phyloP scores from a whole-genome alignment of 2,329 filamentous ascomycete genomes.

The Alternaria gaisen region DNA sequence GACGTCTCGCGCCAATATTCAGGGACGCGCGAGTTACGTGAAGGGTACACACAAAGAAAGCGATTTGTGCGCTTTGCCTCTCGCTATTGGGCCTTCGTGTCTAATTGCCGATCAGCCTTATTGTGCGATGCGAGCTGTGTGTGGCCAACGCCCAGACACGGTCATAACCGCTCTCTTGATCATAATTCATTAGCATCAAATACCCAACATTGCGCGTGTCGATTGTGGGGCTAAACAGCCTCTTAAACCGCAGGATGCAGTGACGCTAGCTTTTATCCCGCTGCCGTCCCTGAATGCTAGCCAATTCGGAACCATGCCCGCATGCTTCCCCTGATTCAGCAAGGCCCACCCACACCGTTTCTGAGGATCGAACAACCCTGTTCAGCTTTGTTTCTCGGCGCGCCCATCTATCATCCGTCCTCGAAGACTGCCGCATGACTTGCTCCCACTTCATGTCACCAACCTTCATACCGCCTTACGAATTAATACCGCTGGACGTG shows the following conservation, averaged over 20 bases:
- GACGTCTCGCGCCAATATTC: constrained; percentile 40
- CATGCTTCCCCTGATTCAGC: constrained; percentile 42
- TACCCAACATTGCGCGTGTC: constrained; percentile 47
- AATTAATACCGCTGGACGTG: constrained; percentile 26
- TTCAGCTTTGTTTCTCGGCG: constrained; percentile 36
- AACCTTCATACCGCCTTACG: constrained; percentile 28
- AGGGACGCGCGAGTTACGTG: constrained; percentile 46
- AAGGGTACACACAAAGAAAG: constrained; percentile 21
- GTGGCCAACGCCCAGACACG: constrained; percentile 17
- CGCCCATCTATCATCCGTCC: constrained; percentile 31
- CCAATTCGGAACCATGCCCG: constrained; percentile 47
- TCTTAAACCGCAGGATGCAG: constrained; percentile 37
- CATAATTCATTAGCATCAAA: constrained; percentile 33
- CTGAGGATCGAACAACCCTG: constrained; percentile 41
- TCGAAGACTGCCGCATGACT: constrained; percentile 25
- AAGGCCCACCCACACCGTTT: constrained; percentile 33
- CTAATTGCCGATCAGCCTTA: constrained; percentile 33
- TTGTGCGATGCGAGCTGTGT: constrained; percentile 21
- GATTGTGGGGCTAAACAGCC: constrained; percentile 37
- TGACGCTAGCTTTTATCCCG: constrained; percentile 41
- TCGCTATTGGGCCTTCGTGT: constrained; percentile 26
- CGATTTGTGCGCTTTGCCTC: constrained; percentile 29
- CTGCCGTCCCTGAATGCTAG: constrained; percentile 43
- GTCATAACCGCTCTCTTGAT: constrained; percentile 26
- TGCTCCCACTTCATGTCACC: constrained; percentile 37